phyloP scores from a whole-genome alignment of 2,329 filamentous ascomycete genomes.

The Chaetomium globosum region DNA sequence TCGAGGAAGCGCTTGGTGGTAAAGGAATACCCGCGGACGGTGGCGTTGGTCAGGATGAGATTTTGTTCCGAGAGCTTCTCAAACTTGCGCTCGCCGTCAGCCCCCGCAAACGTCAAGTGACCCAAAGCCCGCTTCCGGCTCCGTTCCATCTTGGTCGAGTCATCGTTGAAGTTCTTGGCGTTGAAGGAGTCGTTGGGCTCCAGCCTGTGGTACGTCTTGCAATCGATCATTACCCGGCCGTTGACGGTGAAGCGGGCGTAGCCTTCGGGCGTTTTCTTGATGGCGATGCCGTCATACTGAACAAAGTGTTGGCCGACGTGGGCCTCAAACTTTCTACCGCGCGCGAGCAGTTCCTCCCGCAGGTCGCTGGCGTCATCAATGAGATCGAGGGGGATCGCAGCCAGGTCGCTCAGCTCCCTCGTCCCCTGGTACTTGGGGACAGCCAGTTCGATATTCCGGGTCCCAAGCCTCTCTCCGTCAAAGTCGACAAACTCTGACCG shows the following conservation, averaged over 20 bases:
- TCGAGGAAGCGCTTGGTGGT: conserved; percentile 29
- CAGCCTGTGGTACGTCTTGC: conserved; percentile 42
- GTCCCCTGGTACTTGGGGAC: conserved; percentile 39
- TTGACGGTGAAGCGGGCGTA: conserved; percentile 37
- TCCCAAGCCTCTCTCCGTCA: conserved; percentile 43
- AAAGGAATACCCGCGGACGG: conserved; percentile 36
- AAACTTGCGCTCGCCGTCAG: conserved; percentile 19
- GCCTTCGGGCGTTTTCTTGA: conserved; percentile 30
- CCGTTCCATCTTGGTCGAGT: conserved; percentile 18
- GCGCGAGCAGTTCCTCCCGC: conserved; percentile 36
- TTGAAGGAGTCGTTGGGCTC: conserved; percentile 35
- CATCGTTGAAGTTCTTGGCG: conserved; percentile 6
- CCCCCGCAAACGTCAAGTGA: conserved; percentile 13
- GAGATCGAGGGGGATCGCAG: conserved; percentile 39
- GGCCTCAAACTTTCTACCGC: conserved; percentile 43
- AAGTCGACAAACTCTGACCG: conserved; percentile 41
- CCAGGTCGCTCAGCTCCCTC: conserved; percentile 38
- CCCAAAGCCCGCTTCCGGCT: conserved; percentile 15
- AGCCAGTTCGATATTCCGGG: conserved; percentile 34
- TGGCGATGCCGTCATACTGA: conserved; percentile 33
- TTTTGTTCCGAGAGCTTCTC: conserved; percentile 32
- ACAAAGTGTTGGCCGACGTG: conserved; percentile 39
- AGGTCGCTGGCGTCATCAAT: conserved; percentile 36
- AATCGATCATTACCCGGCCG: conserved; percentile 46
- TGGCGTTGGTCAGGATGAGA: conserved; percentile 32